Conservation (phyloP, 129 eudicot genomes). For the Centella asiatica region DNA sequence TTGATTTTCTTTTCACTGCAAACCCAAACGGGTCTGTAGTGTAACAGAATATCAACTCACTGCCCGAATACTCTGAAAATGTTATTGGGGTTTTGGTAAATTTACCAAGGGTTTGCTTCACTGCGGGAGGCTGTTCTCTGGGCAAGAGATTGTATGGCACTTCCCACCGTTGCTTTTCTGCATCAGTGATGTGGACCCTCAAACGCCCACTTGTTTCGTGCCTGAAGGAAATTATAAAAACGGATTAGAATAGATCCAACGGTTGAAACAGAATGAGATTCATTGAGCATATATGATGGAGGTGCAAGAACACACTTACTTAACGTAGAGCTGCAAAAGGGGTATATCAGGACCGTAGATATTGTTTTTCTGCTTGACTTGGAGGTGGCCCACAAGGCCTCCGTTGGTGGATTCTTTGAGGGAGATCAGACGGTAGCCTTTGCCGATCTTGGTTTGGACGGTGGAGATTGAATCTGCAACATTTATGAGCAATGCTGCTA, state of each 20-base stretch:
- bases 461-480: constrained; percentile 21
- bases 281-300: not conserved
- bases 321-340: constrained; percentile 66
- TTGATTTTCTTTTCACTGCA: constrained; percentile 65
- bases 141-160: constrained; percentile 83
- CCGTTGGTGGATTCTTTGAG: constrained; percentile 59
- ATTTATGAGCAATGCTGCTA: constrained; percentile 2
- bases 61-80: constrained; percentile 33
- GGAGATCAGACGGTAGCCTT: constrained; percentile 80
- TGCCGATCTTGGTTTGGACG: constrained; percentile 55
- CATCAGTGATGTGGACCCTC: constrained; percentile 84
- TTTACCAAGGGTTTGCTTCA: constrained; percentile 30
- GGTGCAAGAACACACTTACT: constrained; percentile 37
- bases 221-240: constrained; percentile 30
- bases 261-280: not conserved
- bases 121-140: constrained; percentile 51
- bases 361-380: constrained; percentile 53
- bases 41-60: constrained; percentile 55
- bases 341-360: constrained; percentile 91
- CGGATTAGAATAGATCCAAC: not conserved
- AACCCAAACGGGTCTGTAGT: constrained; percentile 68
- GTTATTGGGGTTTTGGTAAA: constrained; percentile 31
- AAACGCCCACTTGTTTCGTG: constrained; percentile 74
- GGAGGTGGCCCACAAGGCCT: constrained; percentile 62
- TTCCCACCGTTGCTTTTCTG: constrained; percentile 83